A percentile compares a stretch with the other conserved stretches of the same genome.
Evolutionary conservation across 2,329 filamentous ascomycete species (phyloP).

Genomic region (Pseudogymnoascus sp.): DNA sequence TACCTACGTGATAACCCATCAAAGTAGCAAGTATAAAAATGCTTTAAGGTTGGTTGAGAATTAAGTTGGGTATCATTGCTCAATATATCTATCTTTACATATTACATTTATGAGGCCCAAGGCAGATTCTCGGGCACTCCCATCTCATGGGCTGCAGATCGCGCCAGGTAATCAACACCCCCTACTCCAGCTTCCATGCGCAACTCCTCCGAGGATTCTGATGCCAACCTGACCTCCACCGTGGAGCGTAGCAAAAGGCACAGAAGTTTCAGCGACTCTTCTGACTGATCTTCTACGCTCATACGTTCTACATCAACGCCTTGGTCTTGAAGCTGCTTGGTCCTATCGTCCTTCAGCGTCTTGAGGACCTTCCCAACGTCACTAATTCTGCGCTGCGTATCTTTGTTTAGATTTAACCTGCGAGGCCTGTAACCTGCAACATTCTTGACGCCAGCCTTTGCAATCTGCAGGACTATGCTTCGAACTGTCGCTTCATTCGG

Average conservation of each 20-base stretch:
- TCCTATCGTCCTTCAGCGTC: conserved; percentile 30
- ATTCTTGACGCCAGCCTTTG: conserved; percentile 30
- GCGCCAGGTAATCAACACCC: conserved; percentile 10
- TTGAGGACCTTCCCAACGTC: conserved; percentile 37
- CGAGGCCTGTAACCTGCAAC: conserved; percentile 26
- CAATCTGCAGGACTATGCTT: conserved; percentile 40
- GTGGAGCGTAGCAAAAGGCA: conserved; percentile 24
- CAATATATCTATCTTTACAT: conserved; percentile 4
- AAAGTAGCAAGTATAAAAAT: not conserved
- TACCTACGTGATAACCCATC: not conserved
- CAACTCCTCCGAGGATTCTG: conserved; percentile 9
- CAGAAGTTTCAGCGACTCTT: conserved; percentile 26
- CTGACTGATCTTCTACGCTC: conserved; percentile 20
- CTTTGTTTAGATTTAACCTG: conserved; percentile 32
- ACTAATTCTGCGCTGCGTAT: conserved; percentile 36
- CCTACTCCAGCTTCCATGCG: conserved; percentile 6
- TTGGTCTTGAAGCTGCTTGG: conserved; percentile 19
- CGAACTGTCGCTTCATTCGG: conserved; percentile 40
- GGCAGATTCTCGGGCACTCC: conserved; percentile 19
- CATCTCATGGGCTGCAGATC: conserved; percentile 20
- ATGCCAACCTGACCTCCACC: conserved; percentile 13
- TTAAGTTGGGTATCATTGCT: conserved; percentile 5
- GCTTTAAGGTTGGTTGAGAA: not conserved
- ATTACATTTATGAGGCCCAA: conserved; percentile 16
- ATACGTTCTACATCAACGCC: conserved; percentile 25